Conservation (phyloP, 177 flowering plant species). For the Vitis hybrid region DNA sequence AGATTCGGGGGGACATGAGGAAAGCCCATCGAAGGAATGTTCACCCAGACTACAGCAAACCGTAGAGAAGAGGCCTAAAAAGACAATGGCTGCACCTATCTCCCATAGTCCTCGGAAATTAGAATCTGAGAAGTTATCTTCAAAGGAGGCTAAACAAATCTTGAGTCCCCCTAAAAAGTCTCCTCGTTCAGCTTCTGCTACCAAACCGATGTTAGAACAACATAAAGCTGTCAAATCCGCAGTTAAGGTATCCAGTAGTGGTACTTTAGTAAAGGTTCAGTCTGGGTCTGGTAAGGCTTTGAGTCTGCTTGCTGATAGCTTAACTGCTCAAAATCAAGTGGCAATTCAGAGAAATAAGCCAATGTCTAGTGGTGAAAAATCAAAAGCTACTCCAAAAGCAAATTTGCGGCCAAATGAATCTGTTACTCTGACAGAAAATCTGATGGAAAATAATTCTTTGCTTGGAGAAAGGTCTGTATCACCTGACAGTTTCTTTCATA, state of each 20-base stretch:
- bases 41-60: constrained; percentile 26
- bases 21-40: constrained; percentile 26
- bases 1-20: constrained; percentile 23
- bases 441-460: constrained; percentile 22
- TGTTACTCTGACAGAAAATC: constrained; percentile 20
- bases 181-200: constrained; percentile 25
- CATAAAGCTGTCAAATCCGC: constrained; percentile 29
- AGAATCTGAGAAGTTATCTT: constrained; percentile 28
- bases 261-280: constrained; percentile 30
- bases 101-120: constrained; percentile 30
- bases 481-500: constrained; percentile 1
- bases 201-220: constrained; percentile 24
- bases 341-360: constrained; percentile 40
- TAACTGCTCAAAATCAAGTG: constrained; percentile 38
- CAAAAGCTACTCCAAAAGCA: constrained; percentile 42
- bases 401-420: constrained; percentile 22
- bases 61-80: constrained; percentile 38
- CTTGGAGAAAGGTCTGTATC: constrained; percentile 42
- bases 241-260: constrained; percentile 30
- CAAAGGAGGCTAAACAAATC: constrained; percentile 30
- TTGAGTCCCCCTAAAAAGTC: constrained; percentile 37
- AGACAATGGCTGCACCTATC: constrained; percentile 15
- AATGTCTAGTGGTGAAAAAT: constrained; percentile 41
- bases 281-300: constrained; percentile 32
- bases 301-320: constrained; percentile 28